Percentiles rank a stretch among this genome's conserved stretches.
These are phyloP conservation scores for Xerocomellus chrysenteron DNA, from an alignment of 768 basidiomycete species.

Conservation along the genomic window DNA sequence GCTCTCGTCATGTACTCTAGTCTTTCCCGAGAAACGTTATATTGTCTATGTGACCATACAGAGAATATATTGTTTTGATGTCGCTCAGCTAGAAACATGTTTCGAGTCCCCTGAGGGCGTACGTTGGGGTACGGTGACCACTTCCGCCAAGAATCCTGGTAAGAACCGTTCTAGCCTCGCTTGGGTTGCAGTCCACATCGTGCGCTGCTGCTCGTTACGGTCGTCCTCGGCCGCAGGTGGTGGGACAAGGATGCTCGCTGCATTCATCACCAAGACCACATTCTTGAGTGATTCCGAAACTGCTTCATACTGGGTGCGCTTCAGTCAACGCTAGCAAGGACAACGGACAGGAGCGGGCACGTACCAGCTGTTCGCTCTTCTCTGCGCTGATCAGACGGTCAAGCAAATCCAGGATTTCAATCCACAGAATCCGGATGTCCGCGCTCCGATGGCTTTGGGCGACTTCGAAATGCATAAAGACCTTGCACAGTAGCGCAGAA, in stretches of 20 bases:
- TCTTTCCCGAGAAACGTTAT: not conserved
- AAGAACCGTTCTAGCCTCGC: conserved; percentile 89
- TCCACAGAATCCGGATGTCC: conserved; percentile 79
- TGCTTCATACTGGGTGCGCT: conserved; percentile 73
- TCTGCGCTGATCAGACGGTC: conserved; percentile 88
- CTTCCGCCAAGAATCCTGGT: conserved; percentile 81
- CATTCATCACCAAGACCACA: conserved; percentile 93
- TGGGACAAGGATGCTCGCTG: conserved; percentile 78
- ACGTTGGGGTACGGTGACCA: conserved; percentile 47
- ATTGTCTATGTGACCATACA: conserved; percentile 2
- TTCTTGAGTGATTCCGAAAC: conserved; percentile 97
- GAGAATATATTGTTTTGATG: conserved; percentile 1
- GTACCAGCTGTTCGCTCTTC: conserved; percentile 81
- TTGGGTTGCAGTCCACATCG: conserved; percentile 81
- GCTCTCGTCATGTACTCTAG: not conserved
- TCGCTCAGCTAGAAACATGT: conserved; percentile 10
- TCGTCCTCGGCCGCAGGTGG: conserved; percentile 39
- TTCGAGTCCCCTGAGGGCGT: conserved; percentile 15
- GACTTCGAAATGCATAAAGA: conserved; percentile 91
- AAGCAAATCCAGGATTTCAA: conserved; percentile 83
- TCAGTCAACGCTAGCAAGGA: conserved; percentile 2
- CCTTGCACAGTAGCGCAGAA: conserved; percentile 89
- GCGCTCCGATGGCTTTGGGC: conserved; percentile 58
- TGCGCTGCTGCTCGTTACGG: conserved; percentile 60
- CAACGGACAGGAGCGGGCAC: not conserved